Base-by-base conservation (phyloP, 805 yeast species). In the Saturnispora galanensis region DNA sequence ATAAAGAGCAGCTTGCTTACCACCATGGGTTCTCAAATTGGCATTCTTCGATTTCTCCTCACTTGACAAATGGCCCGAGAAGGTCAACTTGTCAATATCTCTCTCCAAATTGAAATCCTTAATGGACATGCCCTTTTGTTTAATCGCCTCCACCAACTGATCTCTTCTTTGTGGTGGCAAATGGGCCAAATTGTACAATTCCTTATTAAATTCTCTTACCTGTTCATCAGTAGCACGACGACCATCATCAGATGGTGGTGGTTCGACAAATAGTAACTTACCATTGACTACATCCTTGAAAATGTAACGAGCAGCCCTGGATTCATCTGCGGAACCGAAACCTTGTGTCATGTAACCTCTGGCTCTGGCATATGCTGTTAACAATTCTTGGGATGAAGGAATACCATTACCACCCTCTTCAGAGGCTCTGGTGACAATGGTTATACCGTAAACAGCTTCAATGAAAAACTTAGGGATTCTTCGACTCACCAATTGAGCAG, bases 261-360 rank as follows among this genome's bases (percentile, higher is more conserved):
- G 96, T 51, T 79, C 81, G 35, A 85, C 81, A 59, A 74, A 89
- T 39, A 87, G 68, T 46, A 93, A 68, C 62, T 87, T 89, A 52
- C 97, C 98, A 62, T 77, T 85, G 26, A 94, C 97, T 56, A 88
- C 93, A 63, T 93, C 99, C 64, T 93, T 93, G 60, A 93, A 72
- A 44, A 93, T 77, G 54, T 85, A 84, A 62, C 99, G 75, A 35
- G 96, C 80, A 11, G 98, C 96, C 63, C 98, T 76, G 36, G 95
- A 79, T 62, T 88, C 94, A 69, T 93, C 99, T 3, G 98, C 97
- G 53, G 87, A 78, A 58, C 97, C 97, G 59, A 85, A 89, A 58
- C 95, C 95, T 63, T 94, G 97, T 0, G 96, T 84, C 94, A 87
- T 89, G 62, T 78, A 93, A 56, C 99, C 98, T 66, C 98, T 78